Base-by-base conservation (phyloP, 345 rosid genomes). In the Populus euphratica region DNA sequence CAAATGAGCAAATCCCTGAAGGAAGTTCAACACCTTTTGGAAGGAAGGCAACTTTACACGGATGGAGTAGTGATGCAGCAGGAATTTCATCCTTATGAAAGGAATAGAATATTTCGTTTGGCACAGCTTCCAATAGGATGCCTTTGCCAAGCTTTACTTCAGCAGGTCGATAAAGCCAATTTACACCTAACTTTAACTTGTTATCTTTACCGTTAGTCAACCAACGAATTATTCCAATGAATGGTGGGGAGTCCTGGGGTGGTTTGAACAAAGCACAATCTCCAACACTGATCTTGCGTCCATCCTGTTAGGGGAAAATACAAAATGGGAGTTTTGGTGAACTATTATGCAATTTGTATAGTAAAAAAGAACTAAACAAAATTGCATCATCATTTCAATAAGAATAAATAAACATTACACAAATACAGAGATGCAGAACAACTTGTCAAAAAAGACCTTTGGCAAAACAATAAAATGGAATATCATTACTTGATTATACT, bases 231-330 rank as follows among this genome's bases (percentile, higher is more conserved):
- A 95, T 74, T 39, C 98, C 99, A 77, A 95, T 89, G 80, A 93
- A 91, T n/a, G 98, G 98, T 1, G 91, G 97, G n/a, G 93, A 91
- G 81, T 86, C 97, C 79, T 85, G 89, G 8, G 96, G 86, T 6
- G 95, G 96, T 70, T 93, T 91, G 80, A 95, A 95, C 41, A 95
- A 92, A 71, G 98, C 98, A 83, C 96, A 95, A 74, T 95, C 99
- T 76, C 98, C 99, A 76, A 91, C 90, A 77, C 84, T 83, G 76
- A 95, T 89, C 85, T 76, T 90, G 79, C 98, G 94, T 66, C 98
- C 98, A 63, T 91, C 98, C 99, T 94, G 77, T 8, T 64, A 44
- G 16, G 23, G 2, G 73, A 66, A 23, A 81, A 68, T 17, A 31
- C 72, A 78, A 36, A 71, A 31, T 25, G 21, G 9, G 16, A 27